Evolutionary conservation across 2,329 filamentous ascomycete species (phyloP).

Genomic region (Sclerotiophoma versabilis): DNA sequence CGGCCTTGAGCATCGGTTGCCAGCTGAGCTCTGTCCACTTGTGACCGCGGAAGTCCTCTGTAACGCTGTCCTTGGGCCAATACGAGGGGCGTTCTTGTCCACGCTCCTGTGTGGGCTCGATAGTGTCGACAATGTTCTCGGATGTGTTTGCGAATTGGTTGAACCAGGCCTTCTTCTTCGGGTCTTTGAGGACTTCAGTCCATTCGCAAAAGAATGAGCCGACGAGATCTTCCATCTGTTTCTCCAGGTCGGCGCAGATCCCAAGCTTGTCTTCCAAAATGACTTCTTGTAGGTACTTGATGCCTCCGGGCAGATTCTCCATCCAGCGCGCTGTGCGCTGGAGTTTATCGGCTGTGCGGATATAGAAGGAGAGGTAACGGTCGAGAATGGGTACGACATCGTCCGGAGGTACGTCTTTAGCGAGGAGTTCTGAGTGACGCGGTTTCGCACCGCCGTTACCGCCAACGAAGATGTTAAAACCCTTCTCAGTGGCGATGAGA

Average conservation of each 20-base stretch:
- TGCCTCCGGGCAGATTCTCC: constrained; percentile 81
- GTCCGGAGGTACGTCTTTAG: constrained; percentile 83
- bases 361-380: constrained; percentile 91
- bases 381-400: constrained; percentile 86
- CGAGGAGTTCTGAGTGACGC: constrained; percentile 79
- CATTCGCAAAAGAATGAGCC: constrained; percentile 90
- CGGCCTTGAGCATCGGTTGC: constrained; percentile 78
- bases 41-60: constrained; percentile 74
- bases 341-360: constrained; percentile 87
- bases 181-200: constrained; percentile 79
- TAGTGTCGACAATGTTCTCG: constrained; percentile 68
- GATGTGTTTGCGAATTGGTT: constrained; percentile 83
- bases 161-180: constrained; percentile 73
- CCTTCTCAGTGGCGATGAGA: constrained; percentile 89
- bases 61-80: constrained; percentile 74
- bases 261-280: constrained; percentile 86
- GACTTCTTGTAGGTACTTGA: constrained; percentile 82
- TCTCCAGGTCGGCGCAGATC: constrained; percentile 82
- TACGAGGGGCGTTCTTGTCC: constrained; percentile 76
- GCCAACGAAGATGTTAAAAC: constrained; percentile 90
- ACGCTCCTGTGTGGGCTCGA: constrained; percentile 76
- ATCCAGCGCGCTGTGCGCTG: constrained; percentile 90
- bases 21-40: constrained; percentile 73
- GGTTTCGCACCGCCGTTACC: constrained; percentile 91
- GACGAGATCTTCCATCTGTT: constrained; percentile 86